These are phyloP conservation scores for Yarrowia sp. DNA, from an alignment of 805 yeast genomes.

Conservation along the genomic window DNA sequence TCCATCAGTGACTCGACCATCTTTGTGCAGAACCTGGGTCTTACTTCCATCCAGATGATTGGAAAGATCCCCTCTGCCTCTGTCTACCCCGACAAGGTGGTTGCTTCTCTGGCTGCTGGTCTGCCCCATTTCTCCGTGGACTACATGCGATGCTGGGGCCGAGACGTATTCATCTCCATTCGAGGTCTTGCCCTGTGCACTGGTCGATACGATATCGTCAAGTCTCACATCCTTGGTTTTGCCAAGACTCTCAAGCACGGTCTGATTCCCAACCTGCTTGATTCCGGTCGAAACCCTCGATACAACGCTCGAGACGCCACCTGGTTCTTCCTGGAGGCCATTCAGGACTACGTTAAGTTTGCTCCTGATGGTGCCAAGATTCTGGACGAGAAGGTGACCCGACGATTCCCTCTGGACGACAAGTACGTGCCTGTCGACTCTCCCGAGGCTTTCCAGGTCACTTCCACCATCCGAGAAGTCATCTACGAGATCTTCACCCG, in stretches of 20 bases:
- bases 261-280: conserved; percentile 87
- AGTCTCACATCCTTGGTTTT: conserved; percentile 79
- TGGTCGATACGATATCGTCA: conserved; percentile 80
- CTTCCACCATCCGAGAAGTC: conserved; percentile 73
- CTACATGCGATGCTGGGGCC: conserved; percentile 98
- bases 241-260: conserved; percentile 95
- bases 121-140: conserved; percentile 90
- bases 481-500: conserved; percentile 83
- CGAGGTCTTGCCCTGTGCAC: conserved; percentile 83
- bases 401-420: conserved; percentile 92
- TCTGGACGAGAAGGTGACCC: conserved; percentile 71
- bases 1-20: conserved; percentile 66
- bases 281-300: conserved; percentile 92
- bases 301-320: conserved; percentile 97
- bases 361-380: conserved; percentile 75
- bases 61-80: conserved; percentile 78
- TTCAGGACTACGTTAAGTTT: conserved; percentile 76
- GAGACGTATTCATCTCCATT: conserved; percentile 89
- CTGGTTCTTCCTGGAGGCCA: conserved; percentile 90
- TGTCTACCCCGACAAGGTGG: conserved; percentile 62
- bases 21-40: conserved; percentile 79
- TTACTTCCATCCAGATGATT: conserved; percentile 87
- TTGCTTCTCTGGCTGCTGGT: conserved; percentile 92
- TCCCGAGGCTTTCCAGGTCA: conserved; percentile 75
- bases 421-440: conserved; percentile 72